phyloP scores from a whole-genome alignment of 163 green algal species.

The Scenedesmus sp. region DNA sequence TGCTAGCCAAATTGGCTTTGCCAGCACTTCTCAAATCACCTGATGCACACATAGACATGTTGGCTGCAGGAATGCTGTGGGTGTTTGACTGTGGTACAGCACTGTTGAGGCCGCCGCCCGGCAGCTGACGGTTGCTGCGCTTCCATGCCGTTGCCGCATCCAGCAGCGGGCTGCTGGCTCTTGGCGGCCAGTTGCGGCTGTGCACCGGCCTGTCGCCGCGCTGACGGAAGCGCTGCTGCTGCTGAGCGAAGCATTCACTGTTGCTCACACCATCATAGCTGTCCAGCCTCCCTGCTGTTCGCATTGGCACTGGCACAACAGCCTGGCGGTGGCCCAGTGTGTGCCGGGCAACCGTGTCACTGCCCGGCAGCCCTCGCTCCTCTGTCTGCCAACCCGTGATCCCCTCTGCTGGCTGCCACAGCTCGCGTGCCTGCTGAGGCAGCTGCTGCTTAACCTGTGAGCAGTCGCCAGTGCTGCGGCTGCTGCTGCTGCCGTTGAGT shows the following conservation, averaged over 20 bases:
- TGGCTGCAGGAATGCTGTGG: neutral
- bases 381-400: slow-evolving; percentile 3
- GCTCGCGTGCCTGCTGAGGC: neutral
- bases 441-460: neutral
- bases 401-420: neutral
- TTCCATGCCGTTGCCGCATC: neutral
- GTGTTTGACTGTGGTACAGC: neutral
- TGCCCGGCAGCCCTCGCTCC: neutral
- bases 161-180: neutral
- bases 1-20: neutral
- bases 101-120: neutral
- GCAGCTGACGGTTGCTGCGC: neutral
- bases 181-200: neutral
- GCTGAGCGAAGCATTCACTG: neutral
- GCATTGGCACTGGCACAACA: neutral
- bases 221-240: neutral
- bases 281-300: neutral
- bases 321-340: neutral
- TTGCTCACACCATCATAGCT: neutral
- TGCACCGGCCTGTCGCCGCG: neutral
- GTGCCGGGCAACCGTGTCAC: neutral
- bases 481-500: neutral
- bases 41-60: neutral
- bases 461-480: neutral
- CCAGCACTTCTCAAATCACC: neutral